Evolutionary conservation across 2,329 filamentous ascomycete species (phyloP).

Genomic region (Keithomyces neogunnii): DNA sequence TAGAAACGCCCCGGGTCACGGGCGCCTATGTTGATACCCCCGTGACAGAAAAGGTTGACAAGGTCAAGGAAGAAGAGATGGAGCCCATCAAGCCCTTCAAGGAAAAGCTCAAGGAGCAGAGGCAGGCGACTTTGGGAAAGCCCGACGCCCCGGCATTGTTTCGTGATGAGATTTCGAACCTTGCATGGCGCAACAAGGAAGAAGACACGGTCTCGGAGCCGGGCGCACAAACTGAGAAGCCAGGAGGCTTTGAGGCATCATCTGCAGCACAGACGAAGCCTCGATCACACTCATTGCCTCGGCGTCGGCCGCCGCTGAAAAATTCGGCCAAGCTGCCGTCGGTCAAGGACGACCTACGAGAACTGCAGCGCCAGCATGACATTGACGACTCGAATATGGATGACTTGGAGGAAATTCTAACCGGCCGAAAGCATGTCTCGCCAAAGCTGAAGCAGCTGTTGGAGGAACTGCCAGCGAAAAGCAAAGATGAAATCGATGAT

Average conservation of each 20-base stretch:
- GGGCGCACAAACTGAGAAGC: conserved; percentile 17
- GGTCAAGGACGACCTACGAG: conserved; percentile 46
- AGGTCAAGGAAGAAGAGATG: conserved; percentile 9
- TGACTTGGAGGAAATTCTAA: conserved; percentile 43
- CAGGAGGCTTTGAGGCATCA: conserved; percentile 13
- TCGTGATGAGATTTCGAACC: conserved; percentile 17
- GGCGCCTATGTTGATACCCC: conserved; percentile 52
- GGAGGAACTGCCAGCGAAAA: conserved; percentile 16
- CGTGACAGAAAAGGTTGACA: conserved; percentile 33
- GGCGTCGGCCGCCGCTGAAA: conserved; percentile 35
- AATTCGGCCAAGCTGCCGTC: conserved; percentile 47
- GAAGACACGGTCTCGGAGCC: conserved; percentile 25
- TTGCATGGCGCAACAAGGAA: conserved; percentile 15
- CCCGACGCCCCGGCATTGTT: conserved; percentile 11
- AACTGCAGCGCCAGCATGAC: conserved; percentile 43
- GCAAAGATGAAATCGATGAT: conserved; percentile 13
- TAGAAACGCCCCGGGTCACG: conserved; percentile 44
- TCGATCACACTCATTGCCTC: conserved; percentile 31
- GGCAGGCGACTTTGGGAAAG: neutral
- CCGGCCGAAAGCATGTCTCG: conserved; percentile 23
- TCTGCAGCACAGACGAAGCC: conserved; percentile 17
- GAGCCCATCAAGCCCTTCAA: conserved; percentile 3
- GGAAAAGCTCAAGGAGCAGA: conserved; percentile 11
- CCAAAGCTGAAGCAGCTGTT: conserved; percentile 16
- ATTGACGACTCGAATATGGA: conserved; percentile 54